phyloP scores from a whole-genome alignment of 2,329 filamentous ascomycete species.

The Coleophoma crateriformis region DNA sequence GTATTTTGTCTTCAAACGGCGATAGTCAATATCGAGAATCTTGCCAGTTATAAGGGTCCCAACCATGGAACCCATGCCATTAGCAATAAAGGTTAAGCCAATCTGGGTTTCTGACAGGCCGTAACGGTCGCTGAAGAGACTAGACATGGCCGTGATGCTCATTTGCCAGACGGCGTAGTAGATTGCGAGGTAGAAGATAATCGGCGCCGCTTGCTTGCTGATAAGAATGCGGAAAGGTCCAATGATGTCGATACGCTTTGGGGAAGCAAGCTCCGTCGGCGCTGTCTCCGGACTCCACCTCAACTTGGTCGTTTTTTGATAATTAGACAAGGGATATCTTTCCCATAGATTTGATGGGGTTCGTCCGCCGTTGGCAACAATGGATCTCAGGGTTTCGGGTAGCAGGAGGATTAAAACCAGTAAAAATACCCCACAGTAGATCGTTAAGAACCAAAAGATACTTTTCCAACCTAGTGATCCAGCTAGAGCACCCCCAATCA shows the following conservation, averaged over 20 bases:
- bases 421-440: conserved; percentile 28
- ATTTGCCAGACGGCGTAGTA: conserved; percentile 43
- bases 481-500: conserved; percentile 40
- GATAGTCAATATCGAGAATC: conserved; percentile 37
- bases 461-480: conserved; percentile 38
- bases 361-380: conserved; percentile 15
- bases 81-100: conserved; percentile 24
- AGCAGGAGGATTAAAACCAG: conserved; percentile 23
- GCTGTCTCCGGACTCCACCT: neutral
- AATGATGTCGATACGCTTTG: conserved; percentile 17
- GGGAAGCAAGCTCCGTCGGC: neutral
- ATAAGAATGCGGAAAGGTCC: conserved; percentile 30
- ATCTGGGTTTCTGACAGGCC: conserved; percentile 28
- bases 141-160: conserved; percentile 38
- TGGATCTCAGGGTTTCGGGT: conserved; percentile 16
- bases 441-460: conserved; percentile 46
- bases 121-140: conserved; percentile 38
- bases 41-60: conserved; percentile 46
- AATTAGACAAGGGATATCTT: neutral
- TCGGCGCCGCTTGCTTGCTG: conserved; percentile 27
- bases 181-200: conserved; percentile 31
- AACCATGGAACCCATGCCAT: conserved; percentile 37
- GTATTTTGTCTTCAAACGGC: conserved; percentile 46
- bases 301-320: neutral
- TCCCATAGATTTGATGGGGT: conserved; percentile 18